Conservation (phyloP, 805 yeast genomes). For the Teunomyces panamensis region DNA sequence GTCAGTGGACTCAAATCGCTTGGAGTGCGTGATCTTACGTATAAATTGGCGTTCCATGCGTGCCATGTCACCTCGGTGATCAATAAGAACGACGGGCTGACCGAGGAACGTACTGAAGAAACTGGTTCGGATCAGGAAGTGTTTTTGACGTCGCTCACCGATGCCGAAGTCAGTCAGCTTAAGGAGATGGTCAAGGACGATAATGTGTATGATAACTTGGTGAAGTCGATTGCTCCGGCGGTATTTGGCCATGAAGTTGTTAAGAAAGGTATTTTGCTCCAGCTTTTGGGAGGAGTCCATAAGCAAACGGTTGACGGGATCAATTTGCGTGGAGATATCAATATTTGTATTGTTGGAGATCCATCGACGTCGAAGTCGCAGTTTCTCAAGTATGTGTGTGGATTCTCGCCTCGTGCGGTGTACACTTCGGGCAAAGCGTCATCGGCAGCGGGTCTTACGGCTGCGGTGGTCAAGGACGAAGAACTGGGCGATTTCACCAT, state of each 20-base stretch:
- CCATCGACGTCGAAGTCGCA: slow-evolving; percentile 98
- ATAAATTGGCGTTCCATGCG: slow-evolving; percentile 86
- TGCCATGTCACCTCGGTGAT: slow-evolving; percentile 77
- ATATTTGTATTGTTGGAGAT: slow-evolving; percentile 94
- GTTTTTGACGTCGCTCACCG: slow-evolving; percentile 72
- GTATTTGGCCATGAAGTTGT: slow-evolving; percentile 94
- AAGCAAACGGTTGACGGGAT: slow-evolving; percentile 92
- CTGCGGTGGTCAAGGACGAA: slow-evolving; percentile 96
- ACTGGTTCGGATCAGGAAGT: slow-evolving; percentile 55
- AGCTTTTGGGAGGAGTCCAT: slow-evolving; percentile 93
- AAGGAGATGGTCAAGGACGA: slow-evolving; percentile 89
- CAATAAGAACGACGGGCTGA: slow-evolving; percentile 22
- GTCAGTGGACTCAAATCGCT: slow-evolving; percentile 83
- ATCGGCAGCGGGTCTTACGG: slow-evolving; percentile 97
- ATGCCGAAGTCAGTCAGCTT: slow-evolving; percentile 79
- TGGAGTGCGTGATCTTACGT: slow-evolving; percentile 94
- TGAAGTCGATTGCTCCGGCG: slow-evolving; percentile 89
- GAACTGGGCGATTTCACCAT: slow-evolving; percentile 96
- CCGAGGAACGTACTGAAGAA: slow-evolving; percentile 15
- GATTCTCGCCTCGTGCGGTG: slow-evolving; percentile 89
- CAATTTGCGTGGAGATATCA: slow-evolving; percentile 92
- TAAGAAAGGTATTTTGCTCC: slow-evolving; percentile 86
- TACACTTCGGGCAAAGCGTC: slow-evolving; percentile 98
- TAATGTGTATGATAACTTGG: slow-evolving; percentile 78
- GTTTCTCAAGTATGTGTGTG: slow-evolving; percentile 87